Percentiles rank a stretch among this genome's conserved stretches.
These are phyloP conservation scores for Coniella lustricola DNA, from an alignment of 2,329 filamentous ascomycete species.

Conservation along the genomic window DNA sequence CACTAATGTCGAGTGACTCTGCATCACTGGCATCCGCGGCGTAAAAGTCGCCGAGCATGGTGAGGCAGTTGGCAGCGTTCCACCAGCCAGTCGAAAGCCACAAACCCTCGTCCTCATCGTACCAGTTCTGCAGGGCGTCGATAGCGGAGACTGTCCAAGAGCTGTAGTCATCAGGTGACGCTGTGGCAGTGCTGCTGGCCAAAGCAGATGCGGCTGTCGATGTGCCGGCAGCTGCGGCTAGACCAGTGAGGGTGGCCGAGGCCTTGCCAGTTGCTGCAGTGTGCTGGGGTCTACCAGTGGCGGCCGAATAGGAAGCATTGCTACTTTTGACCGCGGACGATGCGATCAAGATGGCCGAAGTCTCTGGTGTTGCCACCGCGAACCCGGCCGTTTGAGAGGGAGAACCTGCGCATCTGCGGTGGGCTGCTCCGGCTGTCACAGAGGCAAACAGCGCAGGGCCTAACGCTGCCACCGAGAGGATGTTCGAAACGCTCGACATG, in stretches of 20 bases:
- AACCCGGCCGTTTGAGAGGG: too few relatives aligned
- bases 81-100: slow-evolving; percentile 66
- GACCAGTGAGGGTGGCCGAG: neutral
- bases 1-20: slow-evolving; percentile 31
- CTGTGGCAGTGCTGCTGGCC: neutral
- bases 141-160: slow-evolving; percentile 28
- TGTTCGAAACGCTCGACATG: neutral
- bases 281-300: too few relatives aligned
- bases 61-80: slow-evolving; percentile 64
- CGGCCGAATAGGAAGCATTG: too few relatives aligned
- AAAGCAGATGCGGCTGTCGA: neutral
- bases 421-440: neutral
- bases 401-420: neutral
- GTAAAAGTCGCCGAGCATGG: slow-evolving; percentile 51
- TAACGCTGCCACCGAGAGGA: neutral
- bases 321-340: too few relatives aligned
- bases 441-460: neutral
- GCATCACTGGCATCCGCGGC: slow-evolving; percentile 26
- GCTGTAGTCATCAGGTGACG: slow-evolving; percentile 22
- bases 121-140: slow-evolving; percentile 51
- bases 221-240: neutral
- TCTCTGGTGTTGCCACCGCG: neutral
- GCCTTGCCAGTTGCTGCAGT: too few relatives aligned
- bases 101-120: slow-evolving; percentile 51
- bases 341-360: too few relatives aligned